Conservation (phyloP, 192 early-diverging fungal species). For the Umbelopsis ramanniana region DNA sequence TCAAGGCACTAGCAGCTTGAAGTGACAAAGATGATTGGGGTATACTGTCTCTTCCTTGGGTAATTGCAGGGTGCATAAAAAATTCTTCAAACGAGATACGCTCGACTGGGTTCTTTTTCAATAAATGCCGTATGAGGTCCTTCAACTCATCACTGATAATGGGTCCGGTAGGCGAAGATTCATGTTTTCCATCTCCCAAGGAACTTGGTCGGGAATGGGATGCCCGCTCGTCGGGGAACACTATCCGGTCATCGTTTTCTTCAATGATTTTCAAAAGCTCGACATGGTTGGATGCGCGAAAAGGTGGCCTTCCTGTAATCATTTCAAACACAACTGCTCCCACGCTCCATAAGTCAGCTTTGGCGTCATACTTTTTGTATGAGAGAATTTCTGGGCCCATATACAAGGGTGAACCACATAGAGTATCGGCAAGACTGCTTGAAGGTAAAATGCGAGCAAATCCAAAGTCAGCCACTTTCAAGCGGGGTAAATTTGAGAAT, state of each 20-base stretch:
- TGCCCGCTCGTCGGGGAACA: slow-evolving; percentile 77
- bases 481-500: slow-evolving; percentile 67
- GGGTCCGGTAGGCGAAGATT: neutral
- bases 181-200: slow-evolving; percentile 1
- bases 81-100: slow-evolving; percentile 95
- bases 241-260: slow-evolving; percentile 78
- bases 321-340: slow-evolving; percentile 96
- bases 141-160: slow-evolving; percentile 74
- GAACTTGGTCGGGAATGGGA: slow-evolving; percentile 24
- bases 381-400: slow-evolving; percentile 91
- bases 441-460: slow-evolving; percentile 90
- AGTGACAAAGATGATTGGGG: slow-evolving; percentile 9
- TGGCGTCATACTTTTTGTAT: slow-evolving; percentile 93
- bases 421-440: slow-evolving; percentile 88
- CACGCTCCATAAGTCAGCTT: slow-evolving; percentile 96
- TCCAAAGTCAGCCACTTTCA: slow-evolving; percentile 98
- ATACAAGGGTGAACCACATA: slow-evolving; percentile 97
- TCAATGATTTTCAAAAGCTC: slow-evolving; percentile 94
- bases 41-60: slow-evolving; percentile 23
- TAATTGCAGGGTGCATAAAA: slow-evolving; percentile 81
- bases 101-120: slow-evolving; percentile 87
- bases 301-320: slow-evolving; percentile 89
- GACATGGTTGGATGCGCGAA: slow-evolving; percentile 90
- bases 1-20: neutral
- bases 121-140: slow-evolving; percentile 79